Percentiles rank a stretch among this genome's conserved stretches.
phyloP scores from a whole-genome alignment of 2,329 filamentous ascomycete genomes.

The Venturiaceae sp. region DNA sequence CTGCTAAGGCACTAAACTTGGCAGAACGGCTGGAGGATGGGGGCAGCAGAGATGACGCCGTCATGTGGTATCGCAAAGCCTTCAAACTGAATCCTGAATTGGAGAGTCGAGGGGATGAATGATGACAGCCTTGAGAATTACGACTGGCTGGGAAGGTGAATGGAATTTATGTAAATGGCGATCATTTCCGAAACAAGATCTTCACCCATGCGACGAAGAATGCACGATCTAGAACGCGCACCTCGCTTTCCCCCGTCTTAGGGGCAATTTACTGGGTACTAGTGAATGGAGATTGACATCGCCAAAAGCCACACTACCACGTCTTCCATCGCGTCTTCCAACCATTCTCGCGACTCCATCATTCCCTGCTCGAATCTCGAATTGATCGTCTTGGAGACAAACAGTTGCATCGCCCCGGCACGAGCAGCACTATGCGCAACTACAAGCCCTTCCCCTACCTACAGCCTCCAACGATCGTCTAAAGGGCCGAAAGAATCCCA shows the following conservation, averaged over 20 bases:
- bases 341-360: neutral
- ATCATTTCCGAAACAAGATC: neutral
- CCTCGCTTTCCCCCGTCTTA: neutral
- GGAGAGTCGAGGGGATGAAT: neutral
- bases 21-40: neutral
- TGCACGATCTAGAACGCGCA: neutral
- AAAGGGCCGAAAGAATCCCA: neutral
- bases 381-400: neutral
- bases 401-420: neutral
- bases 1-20: neutral
- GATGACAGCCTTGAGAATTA: neutral
- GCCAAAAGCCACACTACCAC: neutral
- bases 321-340: neutral
- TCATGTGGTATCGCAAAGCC: neutral
- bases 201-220: neutral
- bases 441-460: neutral
- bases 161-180: neutral
- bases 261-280: neutral
- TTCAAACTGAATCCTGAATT: neutral
- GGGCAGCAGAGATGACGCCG: neutral
- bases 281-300: neutral
- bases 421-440: neutral
- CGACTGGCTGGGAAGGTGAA: neutral
- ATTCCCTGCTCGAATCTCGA: neutral
- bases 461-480: neutral